Evolutionary conservation across 2,329 filamentous ascomycete genomes (phyloP), one percentile per base, ranked within the genome.

Genomic region (Fusarium albidum): DNA sequence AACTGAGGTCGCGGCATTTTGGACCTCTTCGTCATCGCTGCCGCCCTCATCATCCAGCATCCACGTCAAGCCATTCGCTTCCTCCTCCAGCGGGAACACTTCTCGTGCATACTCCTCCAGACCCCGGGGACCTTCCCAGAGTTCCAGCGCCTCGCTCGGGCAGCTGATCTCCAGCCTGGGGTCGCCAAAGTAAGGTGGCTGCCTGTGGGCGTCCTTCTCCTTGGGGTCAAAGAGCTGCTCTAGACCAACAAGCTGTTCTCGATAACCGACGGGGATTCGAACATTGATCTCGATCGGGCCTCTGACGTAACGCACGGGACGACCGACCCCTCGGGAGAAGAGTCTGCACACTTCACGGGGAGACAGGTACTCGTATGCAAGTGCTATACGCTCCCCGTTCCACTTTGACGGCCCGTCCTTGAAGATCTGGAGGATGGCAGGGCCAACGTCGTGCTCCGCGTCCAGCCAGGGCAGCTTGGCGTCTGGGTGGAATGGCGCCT

Each of bases 51-150:
- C 81, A 5, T 83, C 80, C 35, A 82, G 70, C 94, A 97, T 98
- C 95, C 95, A 99, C 13, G 89, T 91, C 68, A 95, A 77, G 6
- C 94, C 94, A 71, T 98, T 98, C 27, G 92, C 92, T 65, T 93
- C 89, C 75, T 99, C 95, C 73, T 99, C 95, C 11, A 97, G 82
- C 0, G 92, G 91, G 67, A 98, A 98, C 25, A 96, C 92, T 71
- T 98, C 95, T 41, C 90, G 83, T 2, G 94, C 94, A 71, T 98
- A 99, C 74, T 98, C 95, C 70, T 97, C 92, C 64, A 98, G 83
- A 26, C 91, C 90, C 48, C 95, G 83, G 63, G 92, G 92, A 5
- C 92, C 95, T 70, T 96, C 91, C 95, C 95, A 98, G 18, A 99
- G 77, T 64, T 89, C 83, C 57, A 94, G 79, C 1, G 93, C 91